Evolutionary conservation across 2,329 filamentous ascomycete species (phyloP).

Genomic region (Xylaria polymorpha): DNA sequence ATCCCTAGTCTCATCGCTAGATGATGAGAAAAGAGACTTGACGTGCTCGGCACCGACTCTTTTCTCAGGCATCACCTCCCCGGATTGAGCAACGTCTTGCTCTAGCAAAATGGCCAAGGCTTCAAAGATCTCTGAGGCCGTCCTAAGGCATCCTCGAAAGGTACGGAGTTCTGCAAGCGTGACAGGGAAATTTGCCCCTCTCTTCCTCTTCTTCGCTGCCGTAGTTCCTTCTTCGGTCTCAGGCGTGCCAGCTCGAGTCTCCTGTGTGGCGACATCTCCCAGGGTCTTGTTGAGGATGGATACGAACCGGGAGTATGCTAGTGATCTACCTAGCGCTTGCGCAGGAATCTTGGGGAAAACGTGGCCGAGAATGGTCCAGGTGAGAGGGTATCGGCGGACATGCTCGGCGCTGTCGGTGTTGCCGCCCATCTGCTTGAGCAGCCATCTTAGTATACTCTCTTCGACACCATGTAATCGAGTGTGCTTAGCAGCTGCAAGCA

Average conservation of each 20-base stretch:
- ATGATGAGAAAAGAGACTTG: slow-evolving; percentile 65
- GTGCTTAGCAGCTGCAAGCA: slow-evolving; percentile 57
- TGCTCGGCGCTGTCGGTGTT: slow-evolving; percentile 60
- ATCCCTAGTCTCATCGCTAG: slow-evolving; percentile 60
- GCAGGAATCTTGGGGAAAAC: slow-evolving; percentile 74
- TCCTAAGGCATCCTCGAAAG: slow-evolving; percentile 56
- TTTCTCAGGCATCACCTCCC: slow-evolving; percentile 53
- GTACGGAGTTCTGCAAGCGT: slow-evolving; percentile 56
- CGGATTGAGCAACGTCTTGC: slow-evolving; percentile 54
- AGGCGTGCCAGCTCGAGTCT: slow-evolving; percentile 30
- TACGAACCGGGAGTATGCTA: slow-evolving; percentile 77
- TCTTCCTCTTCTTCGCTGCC: slow-evolving; percentile 56
- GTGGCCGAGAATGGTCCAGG: slow-evolving; percentile 71
- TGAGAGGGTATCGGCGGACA: slow-evolving; percentile 65
- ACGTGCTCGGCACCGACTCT: slow-evolving; percentile 68
- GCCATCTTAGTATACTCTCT: slow-evolving; percentile 69
- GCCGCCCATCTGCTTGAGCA: slow-evolving; percentile 71
- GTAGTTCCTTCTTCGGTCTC: slow-evolving; percentile 44
- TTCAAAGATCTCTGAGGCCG: slow-evolving; percentile 61
- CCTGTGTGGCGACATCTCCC: slow-evolving; percentile 62
- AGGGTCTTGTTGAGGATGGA: slow-evolving; percentile 73
- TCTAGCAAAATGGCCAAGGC: slow-evolving; percentile 60
- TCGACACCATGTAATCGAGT: slow-evolving; percentile 64
- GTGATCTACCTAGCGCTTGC: slow-evolving; percentile 75
- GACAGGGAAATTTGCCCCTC: slow-evolving; percentile 53